A percentile compares a stretch with the other conserved stretches of the same genome.
Conservation (phyloP, 2,329 filamentous ascomycete genomes). For the Pezicula neosporulosa region DNA sequence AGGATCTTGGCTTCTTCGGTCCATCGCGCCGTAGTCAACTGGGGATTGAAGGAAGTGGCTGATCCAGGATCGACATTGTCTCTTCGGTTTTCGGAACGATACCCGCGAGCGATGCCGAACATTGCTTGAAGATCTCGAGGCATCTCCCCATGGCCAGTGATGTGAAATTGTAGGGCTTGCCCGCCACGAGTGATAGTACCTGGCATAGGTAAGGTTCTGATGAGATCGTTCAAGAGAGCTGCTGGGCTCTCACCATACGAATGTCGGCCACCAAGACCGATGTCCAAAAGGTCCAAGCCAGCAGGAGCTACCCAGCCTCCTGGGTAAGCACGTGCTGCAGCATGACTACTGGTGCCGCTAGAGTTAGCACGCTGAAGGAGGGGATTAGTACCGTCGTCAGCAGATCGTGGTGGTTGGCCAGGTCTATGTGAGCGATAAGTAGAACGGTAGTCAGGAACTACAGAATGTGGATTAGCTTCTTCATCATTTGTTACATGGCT, state of each 20-base stretch:
- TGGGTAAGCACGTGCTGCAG: conserved; percentile 43
- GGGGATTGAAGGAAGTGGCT: conserved; percentile 56
- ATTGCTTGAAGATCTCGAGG: conserved; percentile 46
- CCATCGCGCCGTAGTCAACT: conserved; percentile 75
- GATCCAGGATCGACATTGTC: conserved; percentile 26
- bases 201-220: conserved; percentile 28
- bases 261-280: conserved; percentile 23
- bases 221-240: conserved; percentile 25
- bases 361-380: conserved; percentile 63
- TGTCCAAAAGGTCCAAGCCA: conserved; percentile 21
- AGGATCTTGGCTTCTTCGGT: conserved; percentile 86
- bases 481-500: neutral
- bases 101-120: conserved; percentile 29
- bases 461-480: conserved; percentile 27
- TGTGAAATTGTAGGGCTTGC: conserved; percentile 57
- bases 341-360: conserved; percentile 38
- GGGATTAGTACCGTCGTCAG: conserved; percentile 83
- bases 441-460: conserved; percentile 30
- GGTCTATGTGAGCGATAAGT: conserved; percentile 50
- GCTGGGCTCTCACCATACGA: conserved; percentile 26
- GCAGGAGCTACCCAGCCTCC: conserved; percentile 46
- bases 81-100: conserved; percentile 19
- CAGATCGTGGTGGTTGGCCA: conserved; percentile 44
- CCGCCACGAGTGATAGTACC: conserved; percentile 36
- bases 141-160: conserved; percentile 47